A percentile compares a stretch with the other conserved stretches of the same genome.
Conservation (phyloP, 441 rosid species). For the Lepidium campestre region DNA sequence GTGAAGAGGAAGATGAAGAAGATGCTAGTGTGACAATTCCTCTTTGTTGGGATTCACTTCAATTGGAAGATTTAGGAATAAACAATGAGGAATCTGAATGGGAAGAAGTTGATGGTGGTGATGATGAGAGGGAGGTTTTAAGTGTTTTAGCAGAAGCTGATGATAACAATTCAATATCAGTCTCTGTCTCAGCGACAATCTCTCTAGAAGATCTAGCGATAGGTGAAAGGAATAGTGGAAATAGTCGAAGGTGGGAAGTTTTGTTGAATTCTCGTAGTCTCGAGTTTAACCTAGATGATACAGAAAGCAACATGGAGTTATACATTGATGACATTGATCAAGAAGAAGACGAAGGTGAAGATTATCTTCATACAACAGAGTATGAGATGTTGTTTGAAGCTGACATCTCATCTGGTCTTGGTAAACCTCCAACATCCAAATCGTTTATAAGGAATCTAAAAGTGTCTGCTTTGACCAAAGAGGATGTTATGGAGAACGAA, state of each 20-base stretch:
- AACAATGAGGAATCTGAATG: constrained; percentile 61
- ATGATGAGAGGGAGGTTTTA: constrained; percentile 57
- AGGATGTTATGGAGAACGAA: constrained; percentile 28
- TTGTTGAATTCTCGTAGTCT: constrained; percentile 58
- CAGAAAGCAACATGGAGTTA: constrained; percentile 15
- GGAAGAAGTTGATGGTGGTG: constrained; percentile 31
- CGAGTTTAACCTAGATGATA: constrained; percentile 40
- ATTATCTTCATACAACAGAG: constrained; percentile 54
- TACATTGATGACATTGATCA: constrained; percentile 35
- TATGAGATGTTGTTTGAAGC: constrained; percentile 64
- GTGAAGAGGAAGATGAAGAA: constrained; percentile 20
- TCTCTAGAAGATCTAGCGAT: constrained; percentile 46
- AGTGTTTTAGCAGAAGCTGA: constrained; percentile 50
- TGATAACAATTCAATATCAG: constrained; percentile 51
- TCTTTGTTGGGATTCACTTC: constrained; percentile 73
- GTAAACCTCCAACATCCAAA: constrained; percentile 59
- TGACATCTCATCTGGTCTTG: constrained; percentile 43
- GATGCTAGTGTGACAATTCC: constrained; percentile 38
- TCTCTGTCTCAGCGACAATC: constrained; percentile 44
- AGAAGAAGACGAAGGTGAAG: constrained; percentile 15
- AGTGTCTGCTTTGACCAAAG: constrained; percentile 40
- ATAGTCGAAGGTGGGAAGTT: constrained; percentile 63
- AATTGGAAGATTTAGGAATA: constrained; percentile 44
- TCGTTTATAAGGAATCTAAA: constrained; percentile 59
- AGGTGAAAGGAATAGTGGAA: constrained; percentile 40